phyloP scores from a whole-genome alignment of 495 filamentous ascomycete species.

The Extremus antarcticus region DNA sequence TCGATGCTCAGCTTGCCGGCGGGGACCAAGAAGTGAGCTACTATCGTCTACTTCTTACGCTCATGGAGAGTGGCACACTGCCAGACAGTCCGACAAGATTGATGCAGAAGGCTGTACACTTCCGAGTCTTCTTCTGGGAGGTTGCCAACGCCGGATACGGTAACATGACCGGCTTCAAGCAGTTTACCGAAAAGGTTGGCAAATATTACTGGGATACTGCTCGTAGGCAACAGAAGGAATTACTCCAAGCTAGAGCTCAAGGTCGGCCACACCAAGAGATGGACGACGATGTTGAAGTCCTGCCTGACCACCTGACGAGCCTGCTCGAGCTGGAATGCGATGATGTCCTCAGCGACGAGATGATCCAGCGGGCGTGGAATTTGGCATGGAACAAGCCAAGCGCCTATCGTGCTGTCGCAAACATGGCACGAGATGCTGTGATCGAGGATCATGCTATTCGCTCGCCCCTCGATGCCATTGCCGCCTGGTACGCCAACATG shows the following conservation, averaged over 20 bases:
- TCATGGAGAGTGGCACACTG: conserved; percentile 79
- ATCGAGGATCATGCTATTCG: conserved; percentile 79
- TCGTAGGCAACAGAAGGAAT: conserved; percentile 44
- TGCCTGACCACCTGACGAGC: conserved; percentile 64
- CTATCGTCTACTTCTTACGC: conserved; percentile 72
- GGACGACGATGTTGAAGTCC: conserved; percentile 45
- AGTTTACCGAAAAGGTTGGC: conserved; percentile 56
- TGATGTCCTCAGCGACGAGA: conserved; percentile 61
- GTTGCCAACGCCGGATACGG: conserved; percentile 54
- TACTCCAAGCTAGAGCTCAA: conserved; percentile 12
- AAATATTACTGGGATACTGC: conserved; percentile 73
- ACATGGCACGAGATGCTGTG: conserved; percentile 69
- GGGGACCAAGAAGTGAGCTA: conserved; percentile 85
- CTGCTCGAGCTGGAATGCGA: conserved; percentile 69
- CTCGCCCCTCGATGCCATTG: conserved; percentile 78
- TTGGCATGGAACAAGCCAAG: conserved; percentile 79
- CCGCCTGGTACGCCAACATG: conserved; percentile 79
- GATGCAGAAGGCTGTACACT: conserved; percentile 88
- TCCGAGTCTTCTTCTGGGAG: conserved; percentile 77
- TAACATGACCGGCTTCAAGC: conserved; percentile 48
- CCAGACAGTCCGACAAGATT: conserved; percentile 72
- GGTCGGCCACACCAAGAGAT: conserved; percentile 20
- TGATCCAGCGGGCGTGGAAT: conserved; percentile 81
- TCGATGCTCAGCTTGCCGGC: conserved; percentile 90
- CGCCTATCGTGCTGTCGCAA: conserved; percentile 48